These are phyloP conservation scores for Suillus paluster DNA, from an alignment of 768 basidiomycete species.

Conservation along the genomic window DNA sequence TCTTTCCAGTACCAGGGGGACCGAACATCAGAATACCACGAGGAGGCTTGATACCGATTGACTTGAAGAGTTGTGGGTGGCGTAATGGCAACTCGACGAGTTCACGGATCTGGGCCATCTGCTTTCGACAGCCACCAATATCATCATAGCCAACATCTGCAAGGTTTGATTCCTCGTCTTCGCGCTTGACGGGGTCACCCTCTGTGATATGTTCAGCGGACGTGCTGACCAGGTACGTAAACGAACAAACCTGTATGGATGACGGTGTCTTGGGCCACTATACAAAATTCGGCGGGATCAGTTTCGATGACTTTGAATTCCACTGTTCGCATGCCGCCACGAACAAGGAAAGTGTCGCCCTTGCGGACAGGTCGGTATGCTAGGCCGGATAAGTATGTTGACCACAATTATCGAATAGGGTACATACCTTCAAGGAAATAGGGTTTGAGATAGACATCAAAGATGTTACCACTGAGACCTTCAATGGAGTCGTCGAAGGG, in stretches of 20 bases:
- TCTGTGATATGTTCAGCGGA: slow-evolving; percentile 49
- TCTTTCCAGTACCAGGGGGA: slow-evolving; percentile 99
- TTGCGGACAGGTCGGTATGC: slow-evolving; percentile 96
- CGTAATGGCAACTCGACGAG: slow-evolving; percentile 97
- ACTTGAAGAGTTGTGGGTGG: slow-evolving; percentile 99
- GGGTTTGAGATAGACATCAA: slow-evolving; percentile 98
- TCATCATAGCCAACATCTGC: slow-evolving; percentile 99
- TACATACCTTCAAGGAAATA: slow-evolving; percentile 93
- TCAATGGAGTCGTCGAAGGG: slow-evolving; percentile 99
- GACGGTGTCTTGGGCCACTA: slow-evolving; percentile 98
- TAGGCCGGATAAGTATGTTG: slow-evolving; percentile 27
- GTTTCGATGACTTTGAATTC: slow-evolving; percentile 99
- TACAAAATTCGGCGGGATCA: slow-evolving; percentile 97
- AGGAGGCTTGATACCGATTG: slow-evolving; percentile 99
- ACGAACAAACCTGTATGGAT: slow-evolving; percentile 75
- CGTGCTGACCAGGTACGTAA: neutral
- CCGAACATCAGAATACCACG: slow-evolving; percentile 99
- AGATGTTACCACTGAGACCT: slow-evolving; percentile 96
- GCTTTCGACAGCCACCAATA: slow-evolving; percentile 98
- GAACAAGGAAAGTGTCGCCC: slow-evolving; percentile 98
- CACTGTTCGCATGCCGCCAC: slow-evolving; percentile 97
- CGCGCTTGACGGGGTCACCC: slow-evolving; percentile 98
- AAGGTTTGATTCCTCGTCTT: slow-evolving; percentile 97
- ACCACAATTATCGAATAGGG: neutral
- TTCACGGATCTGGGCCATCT: slow-evolving; percentile 99